Percentiles rank a stretch among this genome's conserved stretches.
Conservation (phyloP, 1,284 basidiomycete species). For the Ustilago bromivora region DNA sequence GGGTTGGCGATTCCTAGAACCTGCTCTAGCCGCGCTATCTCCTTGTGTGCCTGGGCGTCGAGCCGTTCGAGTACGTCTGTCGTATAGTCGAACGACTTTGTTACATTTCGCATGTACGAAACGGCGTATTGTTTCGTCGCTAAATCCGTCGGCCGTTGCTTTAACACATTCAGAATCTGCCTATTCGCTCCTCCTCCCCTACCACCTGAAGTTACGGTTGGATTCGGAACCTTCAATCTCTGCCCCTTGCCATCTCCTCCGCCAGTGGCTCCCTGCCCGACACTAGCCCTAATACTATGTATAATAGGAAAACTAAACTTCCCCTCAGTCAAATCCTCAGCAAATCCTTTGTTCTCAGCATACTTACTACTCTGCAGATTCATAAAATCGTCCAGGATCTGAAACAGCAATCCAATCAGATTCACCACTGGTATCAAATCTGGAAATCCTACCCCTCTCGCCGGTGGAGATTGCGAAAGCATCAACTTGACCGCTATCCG, state of each 20-base stretch:
- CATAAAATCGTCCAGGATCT: constrained; percentile 97
- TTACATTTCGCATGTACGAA: constrained; percentile 62
- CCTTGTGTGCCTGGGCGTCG: constrained; percentile 49
- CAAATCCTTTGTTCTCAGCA: constrained; percentile 89
- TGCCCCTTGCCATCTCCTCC: not conserved
- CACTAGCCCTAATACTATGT: constrained; percentile 78
- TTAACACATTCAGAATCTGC: constrained; percentile 64
- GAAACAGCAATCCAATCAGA: constrained; percentile 92
- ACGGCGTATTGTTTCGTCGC: constrained; percentile 66
- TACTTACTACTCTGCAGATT: constrained; percentile 91
- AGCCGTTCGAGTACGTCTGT: constrained; percentile 57
- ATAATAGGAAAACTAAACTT: constrained; percentile 97
- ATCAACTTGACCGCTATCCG: constrained; percentile 93
- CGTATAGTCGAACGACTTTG: constrained; percentile 65
- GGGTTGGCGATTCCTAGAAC: constrained; percentile 41
- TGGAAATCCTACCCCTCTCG: not conserved
- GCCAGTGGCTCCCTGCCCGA: not conserved
- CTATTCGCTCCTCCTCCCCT: constrained; percentile 38
- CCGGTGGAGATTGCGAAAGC: constrained; percentile 76
- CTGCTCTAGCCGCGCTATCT: constrained; percentile 49
- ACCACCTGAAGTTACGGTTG: not conserved
- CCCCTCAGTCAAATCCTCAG: constrained; percentile 93
- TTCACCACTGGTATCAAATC: constrained; percentile 83
- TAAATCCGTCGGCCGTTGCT: constrained; percentile 60
- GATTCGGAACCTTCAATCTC: constrained; percentile 17